Evolutionary conservation across 441 rosid genomes (phyloP).

Genomic region (Populus trichocarpa): DNA sequence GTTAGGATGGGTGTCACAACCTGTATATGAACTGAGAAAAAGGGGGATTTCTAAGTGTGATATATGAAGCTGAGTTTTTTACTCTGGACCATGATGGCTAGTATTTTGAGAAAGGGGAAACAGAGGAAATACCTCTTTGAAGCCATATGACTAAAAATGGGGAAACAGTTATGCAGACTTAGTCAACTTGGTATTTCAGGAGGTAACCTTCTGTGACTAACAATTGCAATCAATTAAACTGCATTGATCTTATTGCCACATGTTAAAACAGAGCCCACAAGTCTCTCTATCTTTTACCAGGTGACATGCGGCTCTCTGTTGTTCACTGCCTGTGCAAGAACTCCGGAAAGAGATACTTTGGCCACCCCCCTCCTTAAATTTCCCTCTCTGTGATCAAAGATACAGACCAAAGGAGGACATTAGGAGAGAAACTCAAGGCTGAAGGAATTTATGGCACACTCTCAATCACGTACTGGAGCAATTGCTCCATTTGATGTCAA

Average conservation of each 20-base stretch:
- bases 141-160: slow-evolving; percentile 10
- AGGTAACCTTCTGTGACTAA: neutral
- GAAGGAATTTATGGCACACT: slow-evolving; percentile 10
- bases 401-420: slow-evolving; percentile 7
- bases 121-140: slow-evolving; percentile 4
- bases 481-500: slow-evolving; percentile 36
- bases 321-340: slow-evolving; percentile 11
- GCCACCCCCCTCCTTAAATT: slow-evolving; percentile 18
- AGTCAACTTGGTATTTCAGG: slow-evolving; percentile 24
- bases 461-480: slow-evolving; percentile 29
- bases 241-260: slow-evolving; percentile 10
- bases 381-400: slow-evolving; percentile 13
- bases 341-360: slow-evolving; percentile 6
- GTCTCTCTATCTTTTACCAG: neutral
- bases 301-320: slow-evolving; percentile 13
- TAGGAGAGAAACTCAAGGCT: neutral
- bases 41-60: too few species aligned
- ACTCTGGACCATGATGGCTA: neutral
- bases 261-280: slow-evolving; percentile 19
- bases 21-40: too few species aligned
- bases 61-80: too few species aligned
- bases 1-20: too few species aligned
- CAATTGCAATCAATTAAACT: neutral
- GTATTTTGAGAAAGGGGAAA: neutral
- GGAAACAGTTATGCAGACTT: slow-evolving; percentile 9